Conservation (phyloP, 352 stramenopile species). For the Aphanomyces invadans region DNA sequence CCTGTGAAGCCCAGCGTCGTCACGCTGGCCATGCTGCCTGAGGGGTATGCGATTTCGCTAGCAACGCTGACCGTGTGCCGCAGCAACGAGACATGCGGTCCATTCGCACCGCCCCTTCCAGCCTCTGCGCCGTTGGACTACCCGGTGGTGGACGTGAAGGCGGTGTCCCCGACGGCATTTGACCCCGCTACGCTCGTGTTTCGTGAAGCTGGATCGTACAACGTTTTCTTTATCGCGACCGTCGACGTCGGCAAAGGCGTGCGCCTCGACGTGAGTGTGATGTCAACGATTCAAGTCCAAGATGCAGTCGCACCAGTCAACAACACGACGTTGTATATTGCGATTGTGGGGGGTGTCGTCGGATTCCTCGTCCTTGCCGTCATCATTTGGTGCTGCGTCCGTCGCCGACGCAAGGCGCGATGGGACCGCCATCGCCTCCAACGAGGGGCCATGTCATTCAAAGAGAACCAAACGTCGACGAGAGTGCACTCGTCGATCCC, state of each 20-base stretch:
- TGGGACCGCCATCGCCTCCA: slow-evolving; percentile 2
- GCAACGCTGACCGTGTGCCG: neutral
- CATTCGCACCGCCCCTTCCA: neutral
- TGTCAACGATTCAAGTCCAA: neutral
- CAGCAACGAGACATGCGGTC: neutral
- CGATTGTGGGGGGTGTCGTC: neutral
- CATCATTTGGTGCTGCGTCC: neutral
- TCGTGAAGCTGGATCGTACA: neutral
- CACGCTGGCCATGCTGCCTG: neutral
- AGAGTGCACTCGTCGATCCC: neutral
- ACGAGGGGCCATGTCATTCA: neutral
- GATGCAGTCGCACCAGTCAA: neutral
- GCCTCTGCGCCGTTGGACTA: no score
- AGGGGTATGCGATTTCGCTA: neutral
- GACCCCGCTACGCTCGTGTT: neutral
- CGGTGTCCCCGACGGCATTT: neutral
- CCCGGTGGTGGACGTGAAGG: neutral
- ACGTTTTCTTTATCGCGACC: neutral
- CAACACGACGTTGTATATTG: neutral
- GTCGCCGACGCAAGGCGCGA: neutral
- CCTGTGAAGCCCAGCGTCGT: neutral
- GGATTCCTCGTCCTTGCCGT: neutral
- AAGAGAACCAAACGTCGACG: neutral
- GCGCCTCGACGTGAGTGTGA: slow-evolving; percentile 1
- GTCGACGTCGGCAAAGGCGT: neutral